Percentiles rank a stretch among this genome's conserved stretches.
Conservation (phyloP, 2,329 filamentous ascomycete genomes). For the Pseudogymnoascus sp. region DNA sequence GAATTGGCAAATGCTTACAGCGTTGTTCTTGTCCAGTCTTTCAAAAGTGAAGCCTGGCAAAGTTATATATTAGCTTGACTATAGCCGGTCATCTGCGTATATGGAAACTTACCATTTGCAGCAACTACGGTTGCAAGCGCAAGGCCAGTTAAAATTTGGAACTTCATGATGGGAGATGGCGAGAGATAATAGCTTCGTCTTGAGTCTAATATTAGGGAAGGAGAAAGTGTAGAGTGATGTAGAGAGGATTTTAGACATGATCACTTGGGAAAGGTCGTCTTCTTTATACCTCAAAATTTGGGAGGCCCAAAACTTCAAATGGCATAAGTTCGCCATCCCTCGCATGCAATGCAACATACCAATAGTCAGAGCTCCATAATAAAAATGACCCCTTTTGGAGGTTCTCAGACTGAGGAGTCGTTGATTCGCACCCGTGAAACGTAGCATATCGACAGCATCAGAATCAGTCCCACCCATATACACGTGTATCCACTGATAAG, state of each 20-base stretch:
- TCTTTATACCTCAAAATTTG: background rate
- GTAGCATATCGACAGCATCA: background rate
- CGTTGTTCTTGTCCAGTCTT: slow-evolving; percentile 31
- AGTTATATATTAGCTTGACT: background rate
- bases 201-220: background rate
- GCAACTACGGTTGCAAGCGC: background rate
- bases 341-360: background rate
- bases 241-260: background rate
- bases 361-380: background rate
- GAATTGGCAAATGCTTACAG: slow-evolving; percentile 17
- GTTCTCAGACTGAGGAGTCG: background rate
- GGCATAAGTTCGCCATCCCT: background rate
- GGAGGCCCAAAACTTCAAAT: background rate
- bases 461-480: background rate
- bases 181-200: background rate
- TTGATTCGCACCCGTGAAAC: background rate
- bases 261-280: background rate
- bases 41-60: slow-evolving; percentile 24
- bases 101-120: background rate
- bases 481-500: slow-evolving; percentile 2
- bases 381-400: background rate
- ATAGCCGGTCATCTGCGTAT: background rate
- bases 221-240: background rate
- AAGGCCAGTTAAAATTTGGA: slow-evolving; percentile 6
- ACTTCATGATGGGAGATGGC: slow-evolving; percentile 1